These are phyloP conservation scores for Monilinia polystroma DNA, from an alignment of 2,329 filamentous ascomycete genomes.

Conservation along the genomic window DNA sequence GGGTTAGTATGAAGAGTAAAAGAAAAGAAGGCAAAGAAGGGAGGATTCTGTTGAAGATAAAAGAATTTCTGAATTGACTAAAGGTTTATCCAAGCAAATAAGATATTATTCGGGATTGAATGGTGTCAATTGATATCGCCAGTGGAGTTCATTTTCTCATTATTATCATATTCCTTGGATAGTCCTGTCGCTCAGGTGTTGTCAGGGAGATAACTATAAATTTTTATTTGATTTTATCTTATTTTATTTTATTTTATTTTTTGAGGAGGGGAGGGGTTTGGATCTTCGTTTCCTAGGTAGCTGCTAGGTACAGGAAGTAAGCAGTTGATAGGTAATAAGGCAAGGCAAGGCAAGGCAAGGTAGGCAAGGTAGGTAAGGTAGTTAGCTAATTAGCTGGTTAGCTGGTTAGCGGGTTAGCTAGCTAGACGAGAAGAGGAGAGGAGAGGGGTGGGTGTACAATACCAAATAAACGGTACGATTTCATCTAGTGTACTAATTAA, in stretches of 20 bases:
- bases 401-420: no score
- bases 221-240: not conserved
- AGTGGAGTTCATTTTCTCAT: constrained; percentile 23
- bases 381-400: no score
- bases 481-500: no score
- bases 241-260: not conserved
- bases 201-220: constrained; percentile 14
- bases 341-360: no score
- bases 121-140: constrained; percentile 21
- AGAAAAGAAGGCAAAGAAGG: not conserved
- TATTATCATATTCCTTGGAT: constrained; percentile 22
- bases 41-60: constrained; percentile 20
- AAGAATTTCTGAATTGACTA: constrained; percentile 12
- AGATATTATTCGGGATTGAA: constrained; percentile 9
- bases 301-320: not conserved
- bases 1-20: not conserved
- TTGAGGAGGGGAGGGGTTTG: not conserved
- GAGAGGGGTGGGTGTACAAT: no score
- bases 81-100: constrained; percentile 21
- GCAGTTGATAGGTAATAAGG: not conserved
- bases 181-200: constrained; percentile 23
- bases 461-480: no score
- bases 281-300: constrained; percentile 11
- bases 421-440: no score
- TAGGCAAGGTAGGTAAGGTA: no score